Percentiles rank a stretch among this genome's conserved stretches.
Evolutionary conservation across 164 flowering plant species (phyloP).

Genomic region (Stephania japonica): DNA sequence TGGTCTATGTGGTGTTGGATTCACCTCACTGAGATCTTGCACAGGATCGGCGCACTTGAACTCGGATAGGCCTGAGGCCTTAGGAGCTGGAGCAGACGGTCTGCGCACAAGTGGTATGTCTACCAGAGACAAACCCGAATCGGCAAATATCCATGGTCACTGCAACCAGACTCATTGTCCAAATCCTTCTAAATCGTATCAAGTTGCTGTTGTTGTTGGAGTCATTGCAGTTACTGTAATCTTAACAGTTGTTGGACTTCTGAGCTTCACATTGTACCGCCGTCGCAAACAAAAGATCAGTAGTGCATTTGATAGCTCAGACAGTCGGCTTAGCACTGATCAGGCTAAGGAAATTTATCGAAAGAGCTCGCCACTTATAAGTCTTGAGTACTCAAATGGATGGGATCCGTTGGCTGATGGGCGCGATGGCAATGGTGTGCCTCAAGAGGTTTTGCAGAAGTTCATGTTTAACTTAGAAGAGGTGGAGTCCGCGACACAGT

Average conservation of each 20-base stretch:
- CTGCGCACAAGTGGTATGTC: slow-evolving; percentile 14
- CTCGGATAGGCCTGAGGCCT: slow-evolving; percentile 51
- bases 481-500: slow-evolving; percentile 85
- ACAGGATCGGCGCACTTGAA: slow-evolving; percentile 17
- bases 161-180: slow-evolving; percentile 36
- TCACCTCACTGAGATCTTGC: slow-evolving; percentile 43
- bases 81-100: slow-evolving; percentile 24
- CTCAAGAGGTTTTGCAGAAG: slow-evolving; percentile 59
- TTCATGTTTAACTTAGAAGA: slow-evolving; percentile 73
- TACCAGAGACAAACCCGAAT: slow-evolving; percentile 48
- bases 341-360: slow-evolving; percentile 53
- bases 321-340: slow-evolving; percentile 59
- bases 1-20: slow-evolving; percentile 65
- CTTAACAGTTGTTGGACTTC: slow-evolving; percentile 27
- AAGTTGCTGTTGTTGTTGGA: slow-evolving; percentile 38
- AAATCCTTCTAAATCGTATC: slow-evolving; percentile 26
- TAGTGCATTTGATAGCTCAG: slow-evolving; percentile 50
- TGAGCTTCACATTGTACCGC: slow-evolving; percentile 59
- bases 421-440: slow-evolving; percentile 33
- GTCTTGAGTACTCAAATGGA: slow-evolving; percentile 78
- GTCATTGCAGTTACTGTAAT: slow-evolving; percentile 31
- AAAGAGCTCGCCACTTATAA: slow-evolving; percentile 75
- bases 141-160: slow-evolving; percentile 44
- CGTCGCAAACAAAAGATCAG: slow-evolving; percentile 77
- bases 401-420: slow-evolving; percentile 85